Percentiles rank a stretch among this genome's conserved stretches.
Evolutionary conservation across 257 asterid species (phyloP).

Genomic region (Lantana camara): DNA sequence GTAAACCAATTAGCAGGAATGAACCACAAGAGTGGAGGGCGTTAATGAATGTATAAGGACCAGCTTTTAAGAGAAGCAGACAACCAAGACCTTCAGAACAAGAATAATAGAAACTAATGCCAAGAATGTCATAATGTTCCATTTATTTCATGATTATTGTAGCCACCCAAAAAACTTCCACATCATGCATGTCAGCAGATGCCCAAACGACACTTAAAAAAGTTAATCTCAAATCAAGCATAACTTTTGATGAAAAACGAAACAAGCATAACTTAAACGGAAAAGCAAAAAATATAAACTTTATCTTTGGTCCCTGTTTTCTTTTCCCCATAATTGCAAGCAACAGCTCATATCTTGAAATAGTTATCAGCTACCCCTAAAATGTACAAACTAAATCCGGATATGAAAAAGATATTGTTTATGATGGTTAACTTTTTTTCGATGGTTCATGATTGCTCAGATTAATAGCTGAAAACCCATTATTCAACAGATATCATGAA

Average conservation of each 20-base stretch:
- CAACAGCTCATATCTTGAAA: neutral
- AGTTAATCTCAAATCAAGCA: neutral
- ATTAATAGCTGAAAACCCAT: neutral
- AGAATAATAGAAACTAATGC: too few species aligned
- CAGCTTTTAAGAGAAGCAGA: neutral
- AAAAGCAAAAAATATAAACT: neutral
- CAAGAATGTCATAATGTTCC: too few species aligned
- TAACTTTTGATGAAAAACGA: neutral
- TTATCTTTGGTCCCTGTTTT: too few species aligned
- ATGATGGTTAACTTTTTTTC: too few species aligned
- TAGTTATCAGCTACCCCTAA: neutral
- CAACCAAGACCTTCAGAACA: too few species aligned
- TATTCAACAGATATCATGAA: neutral
- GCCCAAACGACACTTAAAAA: neutral
- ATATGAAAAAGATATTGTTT: too few species aligned
- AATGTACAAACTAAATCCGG: neutral
- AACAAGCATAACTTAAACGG: constrained; percentile 1
- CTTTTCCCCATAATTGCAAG: neutral
- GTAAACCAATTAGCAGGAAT: neutral
- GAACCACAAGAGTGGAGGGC: neutral
- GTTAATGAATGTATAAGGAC: neutral
- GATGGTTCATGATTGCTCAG: neutral
- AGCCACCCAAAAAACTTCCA: constrained; percentile 4
- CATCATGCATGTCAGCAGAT: neutral
- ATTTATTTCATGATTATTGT: neutral